A percentile compares a stretch with the other conserved stretches of the same genome.
phyloP scores from a whole-genome alignment of 1,284 basidiomycete species.

The Kwoniella shivajii region DNA sequence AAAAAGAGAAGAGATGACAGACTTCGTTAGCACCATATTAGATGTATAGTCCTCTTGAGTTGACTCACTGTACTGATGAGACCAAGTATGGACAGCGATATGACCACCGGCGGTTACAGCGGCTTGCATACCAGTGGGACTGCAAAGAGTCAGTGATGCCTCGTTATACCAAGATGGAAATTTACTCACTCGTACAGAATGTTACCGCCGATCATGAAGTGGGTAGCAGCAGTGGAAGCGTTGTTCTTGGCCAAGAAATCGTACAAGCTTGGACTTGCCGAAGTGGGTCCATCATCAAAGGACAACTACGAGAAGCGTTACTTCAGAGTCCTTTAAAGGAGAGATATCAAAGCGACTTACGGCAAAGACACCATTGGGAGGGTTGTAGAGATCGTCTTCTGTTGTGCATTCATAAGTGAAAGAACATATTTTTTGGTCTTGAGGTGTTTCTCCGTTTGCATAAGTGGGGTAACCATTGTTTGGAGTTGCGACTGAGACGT shows the following conservation, averaged over 20 bases:
- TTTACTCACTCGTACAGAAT: conserved; percentile 34
- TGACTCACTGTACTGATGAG: conserved; percentile 53
- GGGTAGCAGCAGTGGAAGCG: conserved; percentile 57
- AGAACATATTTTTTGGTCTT: conserved; percentile 44
- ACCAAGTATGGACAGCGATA: conserved; percentile 59
- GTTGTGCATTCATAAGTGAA: conserved; percentile 49
- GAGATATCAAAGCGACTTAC: conserved; percentile 26
- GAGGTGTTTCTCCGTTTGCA: conserved; percentile 26
- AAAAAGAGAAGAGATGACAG: conserved; percentile 4
- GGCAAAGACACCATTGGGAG: conserved; percentile 43
- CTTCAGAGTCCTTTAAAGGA: background rate
- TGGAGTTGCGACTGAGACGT: conserved; percentile 28
- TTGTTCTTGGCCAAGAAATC: conserved; percentile 58
- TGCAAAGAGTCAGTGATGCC: conserved; percentile 16
- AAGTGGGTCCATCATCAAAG: conserved; percentile 60
- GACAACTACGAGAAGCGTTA: conserved; percentile 31
- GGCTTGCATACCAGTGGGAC: conserved; percentile 29
- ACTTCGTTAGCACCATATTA: background rate
- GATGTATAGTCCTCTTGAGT: background rate
- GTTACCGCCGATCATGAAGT: conserved; percentile 61
- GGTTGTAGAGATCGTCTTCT: conserved; percentile 38
- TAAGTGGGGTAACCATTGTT: conserved; percentile 40
- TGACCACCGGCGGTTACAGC: conserved; percentile 43
- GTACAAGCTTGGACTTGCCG: conserved; percentile 57
- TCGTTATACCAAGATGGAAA: conserved; percentile 1